phyloP scores from a whole-genome alignment of 306 rosid genomes.

The Trifolium fragiferum region DNA sequence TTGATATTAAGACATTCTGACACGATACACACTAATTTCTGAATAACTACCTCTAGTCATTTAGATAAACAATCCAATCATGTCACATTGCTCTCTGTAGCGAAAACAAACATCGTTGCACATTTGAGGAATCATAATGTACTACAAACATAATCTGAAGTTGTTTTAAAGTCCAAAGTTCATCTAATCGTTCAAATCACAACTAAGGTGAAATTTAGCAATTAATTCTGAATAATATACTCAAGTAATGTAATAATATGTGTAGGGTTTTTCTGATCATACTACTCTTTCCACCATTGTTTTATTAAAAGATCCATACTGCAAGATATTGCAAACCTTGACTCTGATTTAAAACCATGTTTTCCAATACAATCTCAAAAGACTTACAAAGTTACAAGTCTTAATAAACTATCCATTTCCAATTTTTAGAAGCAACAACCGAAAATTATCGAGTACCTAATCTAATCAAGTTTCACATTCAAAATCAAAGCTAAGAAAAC shows the following conservation, averaged over 20 bases:
- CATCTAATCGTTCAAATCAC: neutral
- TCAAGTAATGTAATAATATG: neutral
- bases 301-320: neutral
- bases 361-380: constrained; percentile 22
- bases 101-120: neutral
- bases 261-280: neutral
- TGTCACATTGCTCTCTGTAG: neutral
- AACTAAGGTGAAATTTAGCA: neutral
- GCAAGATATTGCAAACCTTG: neutral
- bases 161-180: neutral
- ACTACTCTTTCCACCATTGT: neutral
- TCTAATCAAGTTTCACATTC: constrained; percentile 7
- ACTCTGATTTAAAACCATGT: neutral
- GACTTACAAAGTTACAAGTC: neutral
- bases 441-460: constrained; percentile 20
- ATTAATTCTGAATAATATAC: constrained; percentile 14
- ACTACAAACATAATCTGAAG: neutral
- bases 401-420: neutral
- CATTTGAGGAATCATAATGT: constrained; percentile 19
- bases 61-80: constrained; percentile 3
- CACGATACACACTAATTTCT: neutral
- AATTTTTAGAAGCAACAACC: neutral
- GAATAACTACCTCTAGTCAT: constrained; percentile 19
- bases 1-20: neutral
- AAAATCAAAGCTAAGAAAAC: neutral